A percentile compares a stretch with the other conserved stretches of the same genome.
Evolutionary conservation across 331 rosid species (phyloP).

Genomic region (Pyracantha coccinea): DNA sequence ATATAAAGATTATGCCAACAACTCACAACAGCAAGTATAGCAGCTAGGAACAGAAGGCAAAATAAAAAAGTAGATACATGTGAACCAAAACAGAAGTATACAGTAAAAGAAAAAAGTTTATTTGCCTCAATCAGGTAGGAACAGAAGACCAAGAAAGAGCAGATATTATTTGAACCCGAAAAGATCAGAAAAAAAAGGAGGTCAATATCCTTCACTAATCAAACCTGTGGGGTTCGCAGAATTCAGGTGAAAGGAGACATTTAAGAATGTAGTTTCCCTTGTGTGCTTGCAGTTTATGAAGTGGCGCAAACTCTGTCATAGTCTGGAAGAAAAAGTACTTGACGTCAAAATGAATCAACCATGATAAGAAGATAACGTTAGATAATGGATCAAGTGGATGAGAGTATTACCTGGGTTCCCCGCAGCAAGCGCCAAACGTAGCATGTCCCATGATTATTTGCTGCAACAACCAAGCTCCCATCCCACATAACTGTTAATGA

Average conservation of each 20-base stretch:
- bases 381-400: background rate
- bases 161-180: background rate
- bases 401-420: conserved; percentile 76
- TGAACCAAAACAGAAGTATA: background rate
- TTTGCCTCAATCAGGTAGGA: background rate
- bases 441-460: conserved; percentile 97
- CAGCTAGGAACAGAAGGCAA: background rate
- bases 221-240: conserved; percentile 95
- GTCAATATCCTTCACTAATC: conserved; percentile 3
- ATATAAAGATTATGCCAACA: background rate
- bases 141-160: background rate
- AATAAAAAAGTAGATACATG: background rate
- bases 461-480: conserved; percentile 98
- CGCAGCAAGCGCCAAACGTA: conserved; percentile 96
- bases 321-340: conserved; percentile 49
- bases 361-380: background rate
- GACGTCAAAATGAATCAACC: conserved; percentile 9
- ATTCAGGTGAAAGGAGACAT: conserved; percentile 94
- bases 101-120: background rate
- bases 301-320: conserved; percentile 97
- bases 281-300: conserved; percentile 99
- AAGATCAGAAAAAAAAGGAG: background rate
- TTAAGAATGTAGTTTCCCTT: conserved; percentile 88
- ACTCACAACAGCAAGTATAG: background rate
- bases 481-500: conserved; percentile 99